Evolutionary conservation across 2,329 filamentous ascomycete genomes (phyloP).

Genomic region (Fusarium sp.): DNA sequence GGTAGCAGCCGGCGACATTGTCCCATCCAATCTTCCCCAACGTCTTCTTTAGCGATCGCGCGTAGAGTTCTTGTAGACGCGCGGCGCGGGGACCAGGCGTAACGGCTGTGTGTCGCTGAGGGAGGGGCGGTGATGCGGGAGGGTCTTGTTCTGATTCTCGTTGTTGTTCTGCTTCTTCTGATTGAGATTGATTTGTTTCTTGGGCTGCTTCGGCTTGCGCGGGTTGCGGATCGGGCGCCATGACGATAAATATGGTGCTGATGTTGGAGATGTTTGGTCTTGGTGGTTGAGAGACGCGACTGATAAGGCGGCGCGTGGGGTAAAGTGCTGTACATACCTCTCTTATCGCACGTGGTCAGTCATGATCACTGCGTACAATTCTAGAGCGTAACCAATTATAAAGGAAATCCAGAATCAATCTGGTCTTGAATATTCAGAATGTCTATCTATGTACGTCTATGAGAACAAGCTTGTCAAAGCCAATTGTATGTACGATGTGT

Average conservation of each 20-base stretch:
- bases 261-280: slow-evolving; percentile 5
- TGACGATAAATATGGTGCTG: not conserved
- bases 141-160: slow-evolving; percentile 12
- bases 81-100: slow-evolving; percentile 66
- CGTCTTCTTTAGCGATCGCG: slow-evolving; percentile 61
- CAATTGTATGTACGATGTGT: slow-evolving; percentile 6
- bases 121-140: slow-evolving; percentile 51
- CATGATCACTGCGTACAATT: not conserved
- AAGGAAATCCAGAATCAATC: not conserved
- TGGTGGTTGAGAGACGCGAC: slow-evolving; percentile 35
- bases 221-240: slow-evolving; percentile 34
- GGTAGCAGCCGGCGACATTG: slow-evolving; percentile 70
- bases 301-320: slow-evolving; percentile 35
- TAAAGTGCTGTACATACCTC: not conserved
- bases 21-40: slow-evolving; percentile 64
- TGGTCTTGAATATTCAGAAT: not conserved
- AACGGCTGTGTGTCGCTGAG: slow-evolving; percentile 53
- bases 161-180: slow-evolving; percentile 16
- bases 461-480: slow-evolving; percentile 28
- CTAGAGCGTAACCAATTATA: not conserved
- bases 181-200: not conserved
- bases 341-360: slow-evolving; percentile 33
- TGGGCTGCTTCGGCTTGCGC: not conserved
- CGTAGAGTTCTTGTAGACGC: slow-evolving; percentile 64
- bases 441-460: slow-evolving; percentile 25